Evolutionary conservation across 352 stramenopile genomes (phyloP).

Genomic region (Pythium angustatum): DNA sequence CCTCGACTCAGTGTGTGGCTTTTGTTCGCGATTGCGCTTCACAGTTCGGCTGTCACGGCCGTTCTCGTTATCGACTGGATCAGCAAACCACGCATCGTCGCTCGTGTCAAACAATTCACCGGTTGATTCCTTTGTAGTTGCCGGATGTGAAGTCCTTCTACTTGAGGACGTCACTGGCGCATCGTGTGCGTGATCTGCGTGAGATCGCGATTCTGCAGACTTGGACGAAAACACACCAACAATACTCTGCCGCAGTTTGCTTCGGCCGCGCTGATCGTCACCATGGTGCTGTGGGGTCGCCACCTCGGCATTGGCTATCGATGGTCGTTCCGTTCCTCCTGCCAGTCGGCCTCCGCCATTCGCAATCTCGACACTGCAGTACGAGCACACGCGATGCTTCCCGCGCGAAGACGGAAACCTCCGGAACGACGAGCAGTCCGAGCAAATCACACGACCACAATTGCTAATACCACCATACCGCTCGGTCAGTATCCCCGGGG

Average conservation of each 20-base stretch:
- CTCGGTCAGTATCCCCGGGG: too few relatives aligned
- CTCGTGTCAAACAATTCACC: slow-evolving; percentile 47
- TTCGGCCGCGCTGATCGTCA: neutral
- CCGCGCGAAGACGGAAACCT: slow-evolving; percentile 57
- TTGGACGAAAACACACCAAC: slow-evolving; percentile 23
- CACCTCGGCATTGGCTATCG: slow-evolving; percentile 10
- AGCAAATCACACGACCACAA: slow-evolving; percentile 76
- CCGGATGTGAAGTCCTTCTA: slow-evolving; percentile 6
- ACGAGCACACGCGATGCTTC: slow-evolving; percentile 67
- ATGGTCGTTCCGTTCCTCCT: neutral
- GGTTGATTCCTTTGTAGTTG: neutral
- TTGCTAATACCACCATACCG: slow-evolving; percentile 29
- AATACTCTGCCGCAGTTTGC: slow-evolving; percentile 15
- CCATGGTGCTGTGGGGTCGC: neutral
- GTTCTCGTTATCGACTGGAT: slow-evolving; percentile 31
- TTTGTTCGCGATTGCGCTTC: neutral
- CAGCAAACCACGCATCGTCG: slow-evolving; percentile 68
- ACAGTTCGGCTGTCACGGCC: neutral
- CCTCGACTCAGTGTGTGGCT: neutral
- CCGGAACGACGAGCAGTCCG: slow-evolving; percentile 70
- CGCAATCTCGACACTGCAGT: slow-evolving; percentile 40
- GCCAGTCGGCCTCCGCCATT: slow-evolving; percentile 12
- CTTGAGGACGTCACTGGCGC: neutral
- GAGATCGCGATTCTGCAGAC: slow-evolving; percentile 3
- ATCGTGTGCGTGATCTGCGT: neutral